A percentile compares a stretch with the other conserved stretches of the same genome.
Conservation (phyloP, 345 rosid species). For the Pistacia atlantica region DNA sequence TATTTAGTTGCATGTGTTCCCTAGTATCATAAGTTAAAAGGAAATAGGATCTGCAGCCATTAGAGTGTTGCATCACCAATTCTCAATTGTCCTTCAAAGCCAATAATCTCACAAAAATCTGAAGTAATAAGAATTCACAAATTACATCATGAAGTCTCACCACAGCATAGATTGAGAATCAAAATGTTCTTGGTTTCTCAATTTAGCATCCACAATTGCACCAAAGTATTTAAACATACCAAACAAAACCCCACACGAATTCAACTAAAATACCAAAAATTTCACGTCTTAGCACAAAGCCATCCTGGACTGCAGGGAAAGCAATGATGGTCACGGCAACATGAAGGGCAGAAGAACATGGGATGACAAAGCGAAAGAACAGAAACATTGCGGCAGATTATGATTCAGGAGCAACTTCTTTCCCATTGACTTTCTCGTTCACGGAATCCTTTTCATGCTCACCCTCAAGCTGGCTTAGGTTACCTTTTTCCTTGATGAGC, state of each 20-base stretch:
- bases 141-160: slow-evolving; percentile 2
- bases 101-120: background rate
- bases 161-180: slow-evolving; percentile 4
- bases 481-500: slow-evolving; percentile 93
- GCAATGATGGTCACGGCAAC: background rate
- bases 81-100: background rate
- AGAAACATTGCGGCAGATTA: slow-evolving; percentile 11
- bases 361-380: background rate
- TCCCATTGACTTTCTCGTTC: slow-evolving; percentile 32
- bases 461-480: slow-evolving; percentile 93
- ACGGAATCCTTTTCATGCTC: slow-evolving; percentile 45
- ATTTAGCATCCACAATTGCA: slow-evolving; percentile 14
- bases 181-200: slow-evolving; percentile 29
- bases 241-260: slow-evolving; percentile 33
- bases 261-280: slow-evolving; percentile 16
- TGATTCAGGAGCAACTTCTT: slow-evolving; percentile 34
- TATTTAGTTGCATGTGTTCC: background rate
- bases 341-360: slow-evolving; percentile 9
- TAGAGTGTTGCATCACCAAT: background rate
- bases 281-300: slow-evolving; percentile 16
- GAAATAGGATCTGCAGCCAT: background rate
- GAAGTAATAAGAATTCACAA: slow-evolving; percentile 11
- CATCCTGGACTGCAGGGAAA: slow-evolving; percentile 30
- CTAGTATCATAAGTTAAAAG: background rate
- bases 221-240: slow-evolving; percentile 16